Evolutionary conservation across 2,329 filamentous ascomycete species (phyloP).

Genomic region (Ophiostoma sp.): DNA sequence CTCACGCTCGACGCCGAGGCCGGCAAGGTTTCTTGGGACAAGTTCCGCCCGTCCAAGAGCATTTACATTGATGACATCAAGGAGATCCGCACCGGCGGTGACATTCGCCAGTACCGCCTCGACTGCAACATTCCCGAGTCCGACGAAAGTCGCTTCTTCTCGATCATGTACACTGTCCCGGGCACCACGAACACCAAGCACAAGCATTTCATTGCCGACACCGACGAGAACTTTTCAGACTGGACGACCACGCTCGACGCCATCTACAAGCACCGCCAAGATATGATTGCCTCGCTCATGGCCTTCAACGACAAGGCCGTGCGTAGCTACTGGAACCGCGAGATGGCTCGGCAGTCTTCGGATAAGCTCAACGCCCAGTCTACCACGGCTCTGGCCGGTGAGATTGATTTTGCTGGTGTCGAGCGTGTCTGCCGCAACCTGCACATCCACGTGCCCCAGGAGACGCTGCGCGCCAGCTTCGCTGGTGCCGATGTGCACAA

Average conservation of each 20-base stretch:
- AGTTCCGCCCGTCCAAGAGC: slow-evolving; percentile 72
- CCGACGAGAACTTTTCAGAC: slow-evolving; percentile 67
- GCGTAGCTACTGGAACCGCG: slow-evolving; percentile 79
- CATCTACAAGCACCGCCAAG: slow-evolving; percentile 81
- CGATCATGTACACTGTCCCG: slow-evolving; percentile 80
- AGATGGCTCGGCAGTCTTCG: slow-evolving; percentile 67
- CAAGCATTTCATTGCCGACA: slow-evolving; percentile 82
- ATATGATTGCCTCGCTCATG: slow-evolving; percentile 86
- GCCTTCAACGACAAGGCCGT: slow-evolving; percentile 82
- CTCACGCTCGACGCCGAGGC: slow-evolving; percentile 76
- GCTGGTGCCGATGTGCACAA: slow-evolving; percentile 65
- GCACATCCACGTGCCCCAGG: slow-evolving; percentile 84
- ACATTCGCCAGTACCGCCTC: slow-evolving; percentile 85
- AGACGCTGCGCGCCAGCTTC: slow-evolving; percentile 73
- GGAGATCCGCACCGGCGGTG: slow-evolving; percentile 78
- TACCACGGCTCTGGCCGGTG: slow-evolving; percentile 59
- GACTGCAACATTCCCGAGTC: slow-evolving; percentile 72
- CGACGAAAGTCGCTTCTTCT: slow-evolving; percentile 77
- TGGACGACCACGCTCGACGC: slow-evolving; percentile 85
- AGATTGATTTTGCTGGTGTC: slow-evolving; percentile 75
- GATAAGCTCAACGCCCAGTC: slow-evolving; percentile 41
- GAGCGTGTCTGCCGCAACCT: slow-evolving; percentile 83
- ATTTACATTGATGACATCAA: slow-evolving; percentile 96
- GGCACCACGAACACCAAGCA: slow-evolving; percentile 81
- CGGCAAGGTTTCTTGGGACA: slow-evolving; percentile 87